Percentiles rank a stretch among this genome's conserved stretches.
phyloP scores from a whole-genome alignment of 2,329 filamentous ascomycete genomes.

The Iodosphaeria phyllophila region DNA sequence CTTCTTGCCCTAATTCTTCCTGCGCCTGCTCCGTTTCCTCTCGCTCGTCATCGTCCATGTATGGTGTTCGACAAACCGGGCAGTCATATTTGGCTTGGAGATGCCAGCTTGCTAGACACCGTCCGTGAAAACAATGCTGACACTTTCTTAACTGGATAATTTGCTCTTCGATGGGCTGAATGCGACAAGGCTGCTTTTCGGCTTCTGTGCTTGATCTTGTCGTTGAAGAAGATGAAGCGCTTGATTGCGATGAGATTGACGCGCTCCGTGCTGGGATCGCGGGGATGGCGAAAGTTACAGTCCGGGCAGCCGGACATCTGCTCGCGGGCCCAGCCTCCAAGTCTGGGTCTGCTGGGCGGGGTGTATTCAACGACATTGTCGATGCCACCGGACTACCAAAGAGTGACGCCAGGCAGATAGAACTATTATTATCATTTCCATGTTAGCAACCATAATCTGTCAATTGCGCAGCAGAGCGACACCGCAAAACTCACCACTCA shows the following conservation, averaged over 20 bases:
- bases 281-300: no score
- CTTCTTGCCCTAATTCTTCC: no score
- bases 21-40: background rate
- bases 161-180: conserved; percentile 11
- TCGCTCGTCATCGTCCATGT: conserved; percentile 6
- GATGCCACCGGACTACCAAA: conserved; percentile 4
- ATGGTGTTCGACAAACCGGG: conserved; percentile 18
- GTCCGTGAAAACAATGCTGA: conserved; percentile 19
- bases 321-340: conserved; percentile 4
- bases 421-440: conserved; percentile 6
- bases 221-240: no score
- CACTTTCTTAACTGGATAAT: conserved; percentile 18
- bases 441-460: background rate
- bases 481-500: conserved; percentile 6
- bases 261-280: no score
- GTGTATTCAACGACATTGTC: background rate
- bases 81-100: conserved; percentile 17
- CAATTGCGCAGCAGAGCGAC: background rate
- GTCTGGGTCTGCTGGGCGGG: conserved; percentile 2
- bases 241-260: no score
- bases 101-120: conserved; percentile 21
- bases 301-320: conserved; percentile 1
- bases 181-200: background rate
- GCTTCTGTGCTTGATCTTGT: conserved; percentile 1
- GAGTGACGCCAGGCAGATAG: conserved; percentile 10